Base-by-base conservation (phyloP, 1,139 yeast genomes). In the Sugiyamaella japonica region DNA sequence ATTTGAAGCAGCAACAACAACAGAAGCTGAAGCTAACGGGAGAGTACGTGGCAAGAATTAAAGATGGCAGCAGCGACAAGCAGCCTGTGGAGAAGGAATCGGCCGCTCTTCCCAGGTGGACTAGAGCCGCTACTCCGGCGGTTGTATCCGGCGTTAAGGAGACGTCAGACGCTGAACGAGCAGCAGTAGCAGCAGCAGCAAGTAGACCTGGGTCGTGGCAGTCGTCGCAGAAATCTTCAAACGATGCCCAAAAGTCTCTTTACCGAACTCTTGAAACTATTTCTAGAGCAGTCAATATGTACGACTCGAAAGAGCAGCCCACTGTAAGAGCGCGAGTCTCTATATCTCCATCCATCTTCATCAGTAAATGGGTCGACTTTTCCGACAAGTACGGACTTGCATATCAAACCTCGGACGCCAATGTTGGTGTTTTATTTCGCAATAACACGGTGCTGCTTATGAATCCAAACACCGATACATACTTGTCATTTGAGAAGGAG, bases 321-420 rank as follows among this genome's bases (percentile, higher is more conserved):
- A 32, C 13, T 13, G 15, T 38, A 6, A 44, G 49, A 6, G 32
- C 12, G 1, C 43, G 41, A 38, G 37, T 40, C 23, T 17, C 29
- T 10, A 13, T 36, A 15, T 46, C 44, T 31, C 61, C 61, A 6
- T 61, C 63, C 10, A 54, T 66, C 7, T 82, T 89, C 59, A 85
- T 93, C 50, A 86, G 95, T 60, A 91, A 91, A 70, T 95, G 99
- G 99, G 99, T 95, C 31, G 99, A 95, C 70, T 93, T 93, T 70
- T 88, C 97, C 41, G 90, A 91, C 73, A 89, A 88, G 68, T 95
- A 91, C 71, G 99, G 99, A 0, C 86, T 95, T 66, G 89, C 97
- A 6, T 93, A 93, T 70, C 97, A 93, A 70, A 75, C 93, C 54
- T 88, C 93, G 34, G 87, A 91, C 55, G 95, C 90, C 58, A 89